A percentile compares a stretch with the other conserved stretches of the same genome.
Evolutionary conservation across 2,329 filamentous ascomycete genomes (phyloP).

Genomic region (Trichoderma afroharzianum): DNA sequence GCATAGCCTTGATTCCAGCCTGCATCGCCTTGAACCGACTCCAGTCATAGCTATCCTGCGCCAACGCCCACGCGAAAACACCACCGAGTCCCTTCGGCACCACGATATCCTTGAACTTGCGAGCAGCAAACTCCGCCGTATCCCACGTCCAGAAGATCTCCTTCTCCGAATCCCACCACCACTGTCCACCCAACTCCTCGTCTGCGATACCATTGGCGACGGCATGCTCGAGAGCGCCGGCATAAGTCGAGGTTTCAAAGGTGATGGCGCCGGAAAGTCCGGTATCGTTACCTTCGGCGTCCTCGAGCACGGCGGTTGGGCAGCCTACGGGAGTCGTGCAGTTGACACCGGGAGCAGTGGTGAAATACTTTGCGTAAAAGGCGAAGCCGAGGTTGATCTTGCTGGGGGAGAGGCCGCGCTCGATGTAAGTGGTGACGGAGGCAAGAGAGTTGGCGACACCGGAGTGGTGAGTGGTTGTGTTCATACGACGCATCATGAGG

Average conservation of each 20-base stretch:
- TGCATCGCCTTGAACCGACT: slow-evolving; percentile 43
- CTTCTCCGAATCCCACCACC: slow-evolving; percentile 47
- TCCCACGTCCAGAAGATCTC: slow-evolving; percentile 56
- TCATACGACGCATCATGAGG: slow-evolving; percentile 69
- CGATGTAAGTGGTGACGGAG: slow-evolving; percentile 56
- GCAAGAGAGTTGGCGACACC: slow-evolving; percentile 53
- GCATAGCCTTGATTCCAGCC: slow-evolving; percentile 13
- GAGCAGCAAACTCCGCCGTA: slow-evolving; percentile 43
- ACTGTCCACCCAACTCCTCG: slow-evolving; percentile 49
- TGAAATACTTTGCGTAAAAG: slow-evolving; percentile 68
- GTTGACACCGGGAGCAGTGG: slow-evolving; percentile 43
- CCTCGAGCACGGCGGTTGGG: slow-evolving; percentile 56
- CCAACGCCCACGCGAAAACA: slow-evolving; percentile 52
- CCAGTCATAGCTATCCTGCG: slow-evolving; percentile 44
- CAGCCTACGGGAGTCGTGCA: slow-evolving; percentile 55
- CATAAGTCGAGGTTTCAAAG: slow-evolving; percentile 36
- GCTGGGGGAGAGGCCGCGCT: slow-evolving; percentile 49
- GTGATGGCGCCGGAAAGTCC: slow-evolving; percentile 44
- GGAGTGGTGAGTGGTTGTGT: slow-evolving; percentile 60
- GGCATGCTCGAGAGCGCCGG: slow-evolving; percentile 39
- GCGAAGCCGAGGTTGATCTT: slow-evolving; percentile 65
- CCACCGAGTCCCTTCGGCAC: slow-evolving; percentile 42
- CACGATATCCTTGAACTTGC: slow-evolving; percentile 47
- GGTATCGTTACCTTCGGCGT: slow-evolving; percentile 56
- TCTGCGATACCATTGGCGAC: slow-evolving; percentile 40